Conservation (phyloP, 352 stramenopile species). For the Nothophytophthora sp. region DNA sequence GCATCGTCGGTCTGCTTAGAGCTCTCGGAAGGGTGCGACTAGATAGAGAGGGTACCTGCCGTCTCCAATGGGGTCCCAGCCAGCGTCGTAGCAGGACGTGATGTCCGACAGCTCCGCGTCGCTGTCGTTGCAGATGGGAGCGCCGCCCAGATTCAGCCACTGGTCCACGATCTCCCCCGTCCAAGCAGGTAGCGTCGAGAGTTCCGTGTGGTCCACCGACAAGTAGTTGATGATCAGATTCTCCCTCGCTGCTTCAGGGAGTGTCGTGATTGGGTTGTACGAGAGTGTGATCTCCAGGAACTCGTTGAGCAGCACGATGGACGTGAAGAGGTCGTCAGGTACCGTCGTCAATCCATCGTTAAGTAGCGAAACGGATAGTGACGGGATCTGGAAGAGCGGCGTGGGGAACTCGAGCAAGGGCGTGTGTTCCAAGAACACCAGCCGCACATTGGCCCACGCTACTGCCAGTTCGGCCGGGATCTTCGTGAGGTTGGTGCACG, state of each 20-base stretch:
- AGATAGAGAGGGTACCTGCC: background rate
- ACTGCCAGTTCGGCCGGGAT: slow-evolving; percentile 29
- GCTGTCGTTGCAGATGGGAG: slow-evolving; percentile 13
- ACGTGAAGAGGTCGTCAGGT: slow-evolving; percentile 23
- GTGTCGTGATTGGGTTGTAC: slow-evolving; percentile 25
- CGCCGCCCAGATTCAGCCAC: slow-evolving; percentile 10
- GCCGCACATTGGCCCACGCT: slow-evolving; percentile 24
- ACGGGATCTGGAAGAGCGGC: slow-evolving; percentile 21
- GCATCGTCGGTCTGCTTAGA: too few relatives aligned
- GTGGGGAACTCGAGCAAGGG: slow-evolving; percentile 30
- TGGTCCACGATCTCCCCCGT: slow-evolving; percentile 12
- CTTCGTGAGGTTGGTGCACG: slow-evolving; percentile 29
- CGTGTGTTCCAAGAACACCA: slow-evolving; percentile 39
- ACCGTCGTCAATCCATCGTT: slow-evolving; percentile 23
- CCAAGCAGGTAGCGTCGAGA: slow-evolving; percentile 32
- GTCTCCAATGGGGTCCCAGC: slow-evolving; percentile 5
- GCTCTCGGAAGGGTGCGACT: too few relatives aligned
- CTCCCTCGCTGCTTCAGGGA: slow-evolving; percentile 22
- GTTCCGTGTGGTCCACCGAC: slow-evolving; percentile 27
- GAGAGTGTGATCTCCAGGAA: slow-evolving; percentile 31
- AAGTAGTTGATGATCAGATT: slow-evolving; percentile 28
- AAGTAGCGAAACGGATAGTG: slow-evolving; percentile 25
- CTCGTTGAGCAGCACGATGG: slow-evolving; percentile 10
- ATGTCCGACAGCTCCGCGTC: background rate
- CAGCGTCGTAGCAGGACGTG: slow-evolving; percentile 7